Conservation (phyloP, 2,329 filamentous ascomycete species). For the Ceratocystis lukuohia region DNA sequence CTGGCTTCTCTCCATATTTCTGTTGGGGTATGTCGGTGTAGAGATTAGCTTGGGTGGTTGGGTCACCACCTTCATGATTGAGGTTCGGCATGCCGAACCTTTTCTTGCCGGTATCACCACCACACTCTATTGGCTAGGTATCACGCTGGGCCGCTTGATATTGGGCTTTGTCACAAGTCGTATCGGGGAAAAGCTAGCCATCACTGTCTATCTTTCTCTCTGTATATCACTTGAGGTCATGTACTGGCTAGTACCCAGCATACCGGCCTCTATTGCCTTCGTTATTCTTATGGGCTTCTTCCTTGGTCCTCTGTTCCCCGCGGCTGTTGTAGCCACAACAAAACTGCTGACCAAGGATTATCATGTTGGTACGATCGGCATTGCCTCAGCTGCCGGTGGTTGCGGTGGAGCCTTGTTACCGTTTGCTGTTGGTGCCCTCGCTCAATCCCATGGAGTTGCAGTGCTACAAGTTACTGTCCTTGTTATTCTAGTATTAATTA, state of each 20-base stretch:
- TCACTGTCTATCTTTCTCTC: conserved; percentile 48
- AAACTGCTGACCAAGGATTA: conserved; percentile 60
- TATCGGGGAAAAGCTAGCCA: conserved; percentile 56
- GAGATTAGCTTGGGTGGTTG: conserved; percentile 65
- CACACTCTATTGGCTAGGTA: conserved; percentile 73
- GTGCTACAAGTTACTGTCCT: conserved; percentile 45
- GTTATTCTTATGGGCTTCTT: conserved; percentile 66
- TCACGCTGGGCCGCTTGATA: conserved; percentile 59
- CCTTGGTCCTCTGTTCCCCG: conserved; percentile 65
- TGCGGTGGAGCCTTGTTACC: conserved; percentile 55
- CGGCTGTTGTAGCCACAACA: conserved; percentile 57
- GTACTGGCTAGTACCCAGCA: conserved; percentile 70
- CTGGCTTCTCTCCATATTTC: conserved; percentile 61
- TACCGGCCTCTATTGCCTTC: conserved; percentile 58
- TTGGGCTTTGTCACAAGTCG: conserved; percentile 64
- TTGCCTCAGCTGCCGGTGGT: conserved; percentile 64
- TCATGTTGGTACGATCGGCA: conserved; percentile 70
- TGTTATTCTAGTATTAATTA: conserved; percentile 34
- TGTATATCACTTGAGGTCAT: conserved; percentile 54
- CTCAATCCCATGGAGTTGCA: conserved; percentile 41
- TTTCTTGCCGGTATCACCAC: conserved; percentile 64
- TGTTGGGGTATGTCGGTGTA: conserved; percentile 65
- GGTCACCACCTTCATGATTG: conserved; percentile 81
- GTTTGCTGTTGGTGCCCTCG: conserved; percentile 55
- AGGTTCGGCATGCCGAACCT: conserved; percentile 51